phyloP scores from a whole-genome alignment of 1,284 basidiomycete genomes.

The Trichosporon ovoides region DNA sequence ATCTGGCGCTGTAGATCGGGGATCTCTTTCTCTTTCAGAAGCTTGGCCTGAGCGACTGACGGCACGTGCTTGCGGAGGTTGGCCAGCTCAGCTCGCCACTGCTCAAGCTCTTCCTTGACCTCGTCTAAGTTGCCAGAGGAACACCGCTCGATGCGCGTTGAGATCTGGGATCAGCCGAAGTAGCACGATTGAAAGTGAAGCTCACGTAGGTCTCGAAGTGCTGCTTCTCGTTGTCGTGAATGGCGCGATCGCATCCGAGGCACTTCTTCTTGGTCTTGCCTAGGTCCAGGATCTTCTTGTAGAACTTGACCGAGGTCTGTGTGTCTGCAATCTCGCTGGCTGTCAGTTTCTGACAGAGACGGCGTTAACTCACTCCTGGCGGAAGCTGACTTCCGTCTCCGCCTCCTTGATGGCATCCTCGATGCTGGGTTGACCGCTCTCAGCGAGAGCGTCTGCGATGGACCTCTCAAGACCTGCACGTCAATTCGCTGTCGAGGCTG shows the following conservation, averaged over 20 bases:
- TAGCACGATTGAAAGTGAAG: slow-evolving; percentile 4
- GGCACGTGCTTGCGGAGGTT: slow-evolving; percentile 59
- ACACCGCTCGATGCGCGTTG: slow-evolving; percentile 37
- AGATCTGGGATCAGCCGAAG: slow-evolving; percentile 51
- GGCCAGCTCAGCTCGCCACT: slow-evolving; percentile 61
- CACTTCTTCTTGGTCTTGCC: slow-evolving; percentile 67
- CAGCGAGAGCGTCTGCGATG: slow-evolving; percentile 53
- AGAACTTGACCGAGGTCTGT: slow-evolving; percentile 50
- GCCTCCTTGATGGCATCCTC: slow-evolving; percentile 60
- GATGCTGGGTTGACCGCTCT: slow-evolving; percentile 48
- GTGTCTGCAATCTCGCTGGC: slow-evolving; percentile 19
- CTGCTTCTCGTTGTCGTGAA: slow-evolving; percentile 60
- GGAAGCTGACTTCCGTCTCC: slow-evolving; percentile 54
- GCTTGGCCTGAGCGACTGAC: slow-evolving; percentile 44
- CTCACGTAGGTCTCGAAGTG: slow-evolving; percentile 65
- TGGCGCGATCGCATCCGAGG: slow-evolving; percentile 65
- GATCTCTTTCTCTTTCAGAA: slow-evolving; percentile 60
- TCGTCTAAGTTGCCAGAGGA: slow-evolving; percentile 38
- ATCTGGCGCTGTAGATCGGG: slow-evolving; percentile 64
- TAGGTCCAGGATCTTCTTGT: slow-evolving; percentile 58
- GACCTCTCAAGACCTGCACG: slow-evolving; percentile 57
- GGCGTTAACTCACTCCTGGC: slow-evolving; percentile 56
- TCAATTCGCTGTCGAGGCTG: neutral
- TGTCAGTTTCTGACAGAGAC: neutral
- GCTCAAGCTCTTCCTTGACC: slow-evolving; percentile 54